Conservation (phyloP, 768 basidiomycete species). For the Leccinum obscurum region DNA sequence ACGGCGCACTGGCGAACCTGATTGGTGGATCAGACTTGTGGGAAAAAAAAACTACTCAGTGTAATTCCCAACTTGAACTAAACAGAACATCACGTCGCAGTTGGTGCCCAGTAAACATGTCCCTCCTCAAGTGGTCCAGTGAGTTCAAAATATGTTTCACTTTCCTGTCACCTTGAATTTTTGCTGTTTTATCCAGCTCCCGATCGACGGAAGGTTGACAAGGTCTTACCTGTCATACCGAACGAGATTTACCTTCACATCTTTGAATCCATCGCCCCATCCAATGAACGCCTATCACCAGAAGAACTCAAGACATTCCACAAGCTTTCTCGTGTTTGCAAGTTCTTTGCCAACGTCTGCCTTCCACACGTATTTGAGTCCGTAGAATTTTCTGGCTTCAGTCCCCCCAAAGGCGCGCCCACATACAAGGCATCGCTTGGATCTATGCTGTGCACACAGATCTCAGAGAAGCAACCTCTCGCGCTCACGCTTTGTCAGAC, state of each 20-base stretch:
- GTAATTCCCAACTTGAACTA: too few species aligned
- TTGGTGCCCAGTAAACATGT: too few species aligned
- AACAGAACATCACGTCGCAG: too few species aligned
- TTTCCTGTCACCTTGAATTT: not conserved
- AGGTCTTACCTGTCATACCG: constrained; percentile 36
- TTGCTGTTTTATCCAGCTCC: constrained; percentile 24
- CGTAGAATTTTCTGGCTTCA: constrained; percentile 22
- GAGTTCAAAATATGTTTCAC: too few species aligned
- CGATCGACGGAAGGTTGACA: constrained; percentile 14
- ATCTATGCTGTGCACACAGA: not conserved
- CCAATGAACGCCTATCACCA: constrained; percentile 7
- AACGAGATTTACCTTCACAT: constrained; percentile 47
- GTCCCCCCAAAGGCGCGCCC: constrained; percentile 2
- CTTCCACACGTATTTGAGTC: constrained; percentile 41
- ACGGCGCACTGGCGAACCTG: constrained; percentile 32
- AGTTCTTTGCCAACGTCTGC: constrained; percentile 40
- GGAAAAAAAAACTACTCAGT: too few species aligned
- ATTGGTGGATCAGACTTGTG: too few species aligned
- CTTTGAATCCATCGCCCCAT: constrained; percentile 33
- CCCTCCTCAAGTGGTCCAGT: too few species aligned
- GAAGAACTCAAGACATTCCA: constrained; percentile 15
- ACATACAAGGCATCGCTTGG: not conserved
- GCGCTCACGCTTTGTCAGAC: not conserved
- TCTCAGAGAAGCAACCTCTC: not conserved
- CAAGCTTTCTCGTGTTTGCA: constrained; percentile 42